phyloP scores from a whole-genome alignment of 1,139 yeast genomes.

The Saccharomyces hybrid region DNA sequence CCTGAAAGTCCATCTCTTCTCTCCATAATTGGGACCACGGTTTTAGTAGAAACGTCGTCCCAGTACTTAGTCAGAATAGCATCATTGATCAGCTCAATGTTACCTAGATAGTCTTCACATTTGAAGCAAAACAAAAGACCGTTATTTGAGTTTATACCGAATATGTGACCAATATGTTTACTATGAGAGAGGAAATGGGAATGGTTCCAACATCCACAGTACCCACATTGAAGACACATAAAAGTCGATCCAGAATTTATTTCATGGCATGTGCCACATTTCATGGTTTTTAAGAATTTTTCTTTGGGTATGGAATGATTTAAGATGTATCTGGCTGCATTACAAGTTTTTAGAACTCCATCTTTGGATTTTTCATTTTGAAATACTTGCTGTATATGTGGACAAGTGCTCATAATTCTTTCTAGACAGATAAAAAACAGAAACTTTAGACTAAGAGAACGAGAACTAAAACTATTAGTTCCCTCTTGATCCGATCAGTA shows the following conservation, averaged over 20 bases:
- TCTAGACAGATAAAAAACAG: neutral
- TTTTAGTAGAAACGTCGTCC: constrained; percentile 30
- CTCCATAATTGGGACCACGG: constrained; percentile 46
- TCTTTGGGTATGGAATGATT: constrained; percentile 17
- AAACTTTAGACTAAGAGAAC: neutral
- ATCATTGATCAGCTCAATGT: constrained; percentile 29
- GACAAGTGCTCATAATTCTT: neutral
- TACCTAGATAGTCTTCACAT: constrained; percentile 67
- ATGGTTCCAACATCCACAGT: constrained; percentile 61
- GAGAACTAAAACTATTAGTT: neutral
- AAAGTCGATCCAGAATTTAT: constrained; percentile 43
- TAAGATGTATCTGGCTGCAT: constrained; percentile 23
- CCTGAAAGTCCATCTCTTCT: constrained; percentile 79
- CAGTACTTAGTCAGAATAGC: constrained; percentile 22
- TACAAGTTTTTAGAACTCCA: constrained; percentile 24
- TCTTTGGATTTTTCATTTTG: constrained; percentile 23
- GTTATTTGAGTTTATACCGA: constrained; percentile 43
- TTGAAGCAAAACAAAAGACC: constrained; percentile 69
- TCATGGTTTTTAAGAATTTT: constrained; percentile 18
- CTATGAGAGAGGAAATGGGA: constrained; percentile 60
- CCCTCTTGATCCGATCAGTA: neutral
- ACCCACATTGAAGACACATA: constrained; percentile 79
- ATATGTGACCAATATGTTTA: constrained; percentile 54
- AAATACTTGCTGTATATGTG: constrained; percentile 25
- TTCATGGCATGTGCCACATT: constrained; percentile 27